phyloP scores from a whole-genome alignment of 208 protist species.

The Crithidia fasciculata region DNA sequence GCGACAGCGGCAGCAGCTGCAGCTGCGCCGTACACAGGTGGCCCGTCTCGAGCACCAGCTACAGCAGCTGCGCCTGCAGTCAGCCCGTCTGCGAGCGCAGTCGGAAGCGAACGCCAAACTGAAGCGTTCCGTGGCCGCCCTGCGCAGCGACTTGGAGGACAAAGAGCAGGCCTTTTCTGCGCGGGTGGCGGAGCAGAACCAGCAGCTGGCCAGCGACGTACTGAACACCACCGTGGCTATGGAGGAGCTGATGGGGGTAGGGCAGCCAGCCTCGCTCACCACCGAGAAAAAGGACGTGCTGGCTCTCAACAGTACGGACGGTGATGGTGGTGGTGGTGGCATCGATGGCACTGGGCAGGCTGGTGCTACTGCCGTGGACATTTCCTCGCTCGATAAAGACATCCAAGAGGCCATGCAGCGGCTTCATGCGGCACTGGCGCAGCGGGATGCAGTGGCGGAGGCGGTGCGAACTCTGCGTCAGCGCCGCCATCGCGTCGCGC shows the following conservation, averaged over 20 bases:
- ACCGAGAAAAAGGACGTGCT: too few relatives aligned
- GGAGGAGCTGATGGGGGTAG: conserved; percentile 3
- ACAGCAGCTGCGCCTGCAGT: conserved; percentile 22
- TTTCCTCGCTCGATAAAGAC: not conserved
- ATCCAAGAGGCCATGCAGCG: not conserved
- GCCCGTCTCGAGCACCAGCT: conserved; percentile 31
- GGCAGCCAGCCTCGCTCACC: not conserved
- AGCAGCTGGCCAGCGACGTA: conserved; percentile 19
- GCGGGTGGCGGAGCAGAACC: conserved; percentile 26
- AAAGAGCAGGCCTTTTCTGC: conserved; percentile 33
- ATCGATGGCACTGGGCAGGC: not conserved
- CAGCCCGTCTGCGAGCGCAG: conserved; percentile 19
- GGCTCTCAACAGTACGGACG: too few relatives aligned
- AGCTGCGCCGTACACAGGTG: conserved; percentile 32
- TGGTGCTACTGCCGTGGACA: not conserved
- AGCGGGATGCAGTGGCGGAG: conserved; percentile 2
- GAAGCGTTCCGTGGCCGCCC: conserved; percentile 10
- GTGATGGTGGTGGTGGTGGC: not conserved
- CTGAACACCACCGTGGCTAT: conserved; percentile 19
- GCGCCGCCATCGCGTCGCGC: not conserved
- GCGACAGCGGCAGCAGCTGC: conserved; percentile 26
- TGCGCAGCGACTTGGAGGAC: conserved; percentile 29
- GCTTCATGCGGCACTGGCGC: conserved; percentile 15
- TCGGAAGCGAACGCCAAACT: conserved; percentile 25
- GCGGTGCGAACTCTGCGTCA: not conserved